Base-by-base conservation (phyloP, 1,139 yeast genomes). In the Protomyces gravidus region DNA sequence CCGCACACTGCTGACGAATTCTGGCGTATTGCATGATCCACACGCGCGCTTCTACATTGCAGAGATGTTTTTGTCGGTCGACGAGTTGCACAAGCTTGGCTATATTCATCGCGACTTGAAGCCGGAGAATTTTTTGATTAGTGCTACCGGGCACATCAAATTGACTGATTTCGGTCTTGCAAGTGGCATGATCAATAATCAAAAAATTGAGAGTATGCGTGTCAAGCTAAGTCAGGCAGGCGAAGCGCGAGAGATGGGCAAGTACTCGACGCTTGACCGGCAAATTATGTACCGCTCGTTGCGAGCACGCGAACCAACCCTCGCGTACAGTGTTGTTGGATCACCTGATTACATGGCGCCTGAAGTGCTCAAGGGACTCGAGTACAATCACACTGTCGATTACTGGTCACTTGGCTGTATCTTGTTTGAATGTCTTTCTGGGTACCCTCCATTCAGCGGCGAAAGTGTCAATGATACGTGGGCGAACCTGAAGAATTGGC, bases 261-360 rank as follows among this genome's bases (percentile, higher is more conserved):
- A 71, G 26, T 52, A 61, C 49, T 53, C 62, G 21, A 55, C 57
- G 23, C 30, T 42, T 25, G 64, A 62, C 11, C 61, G 64, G 9
- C 61, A 64, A 27, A 57, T 32, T 50, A 78, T 89, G 71, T 94
- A 89, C 73, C 83, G 88, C 64, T 84, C 86, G 30, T 75, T 86
- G 64, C 72, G 74, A 28, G 67, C 69, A 13, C 76, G 75, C 42
- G 88, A 85, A 64, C 74, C 83, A 50, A 88, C 86, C 67, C 84
- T 86, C 67, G 98, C 99, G 19, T 87, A 89, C 68, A 89, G 97
- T 0, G 89, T 92, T 65, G 99, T 94, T 11, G 99, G 99, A 0
- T 87, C 96, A 5, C 99, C 99, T 1, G 99, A 94, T 71, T 94
- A 94, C 71, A 94, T 94, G 99, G 98, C 99, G 0, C 78, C 94